Evolutionary conservation across 306 rosid species (phyloP), one percentile per base, ranked within the genome.

Genomic region (Notholithocarpus densiflorus): DNA sequence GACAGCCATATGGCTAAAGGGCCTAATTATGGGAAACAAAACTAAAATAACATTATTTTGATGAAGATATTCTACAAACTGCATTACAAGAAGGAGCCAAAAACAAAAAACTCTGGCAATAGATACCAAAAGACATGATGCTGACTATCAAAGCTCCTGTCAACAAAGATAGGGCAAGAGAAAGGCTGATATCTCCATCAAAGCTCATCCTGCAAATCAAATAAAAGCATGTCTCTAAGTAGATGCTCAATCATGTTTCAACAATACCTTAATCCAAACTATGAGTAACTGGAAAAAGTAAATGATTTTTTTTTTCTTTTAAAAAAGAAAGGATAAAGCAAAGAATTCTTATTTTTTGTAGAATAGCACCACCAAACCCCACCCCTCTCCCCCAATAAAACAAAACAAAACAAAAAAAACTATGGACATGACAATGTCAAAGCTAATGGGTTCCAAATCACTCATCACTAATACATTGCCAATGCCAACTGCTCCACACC

Each of bases 191-290:
- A 52, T 52, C 45, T 32, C 78, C 81, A 66, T 92, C 87, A 92
- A 27, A 92, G 91, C 86, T 92, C 97, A 74, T 92, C 97, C 97
- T 92, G 97, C 87, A 88, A 6, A 81, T 82, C 77, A 83, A 77
- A 84, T 19, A 64, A 65, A 4, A 57, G 27, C n/a, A 37, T 5
- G 56, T 51, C 32, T 56, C 5, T 65, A 48, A 68, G 54, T 60
- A 0, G 11, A 48, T 4, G 65, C 32, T 23, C 51, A 65, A 32
- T 40, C 19, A 11, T 51, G 43, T 53, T 21, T 15, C 80, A 65
- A 65, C 21, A 65, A 31, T 6, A 15, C 34, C 21, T 65, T 17
- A 32, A 20, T 20, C 23, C 23, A 77, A 13, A 13, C 40, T 14
- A 68, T 52, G 61, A 71, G 23, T 3, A 21, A 70, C 19, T 45